These are phyloP conservation scores for Sarocladium brachiariae DNA, from an alignment of 2,329 filamentous ascomycete species.

Conservation along the genomic window DNA sequence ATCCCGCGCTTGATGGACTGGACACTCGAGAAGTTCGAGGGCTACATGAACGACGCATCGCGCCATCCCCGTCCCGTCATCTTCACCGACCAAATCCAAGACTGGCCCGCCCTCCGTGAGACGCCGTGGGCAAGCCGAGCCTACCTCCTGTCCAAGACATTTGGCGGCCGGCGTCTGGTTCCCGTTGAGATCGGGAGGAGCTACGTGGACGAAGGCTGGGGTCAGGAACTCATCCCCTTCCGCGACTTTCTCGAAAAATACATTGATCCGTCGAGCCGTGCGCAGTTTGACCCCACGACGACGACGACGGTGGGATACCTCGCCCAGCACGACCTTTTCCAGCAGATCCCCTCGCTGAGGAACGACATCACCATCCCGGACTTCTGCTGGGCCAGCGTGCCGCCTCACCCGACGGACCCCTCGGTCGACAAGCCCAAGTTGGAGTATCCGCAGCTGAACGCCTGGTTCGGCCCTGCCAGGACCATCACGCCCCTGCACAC, in stretches of 20 bases:
- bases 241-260: conserved; percentile 59
- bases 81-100: conserved; percentile 53
- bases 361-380: conserved; percentile 76
- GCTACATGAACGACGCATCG: conserved; percentile 44
- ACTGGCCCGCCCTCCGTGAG: conserved; percentile 70
- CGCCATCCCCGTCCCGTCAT: conserved; percentile 54
- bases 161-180: conserved; percentile 71
- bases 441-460: conserved; percentile 67
- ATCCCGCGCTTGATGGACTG: conserved; percentile 30
- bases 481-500: conserved; percentile 93
- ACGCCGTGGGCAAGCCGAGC: conserved; percentile 64
- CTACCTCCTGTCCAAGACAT: conserved; percentile 69
- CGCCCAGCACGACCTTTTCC: conserved; percentile 83
- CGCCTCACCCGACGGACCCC: conserved; percentile 39
- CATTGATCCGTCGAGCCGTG: conserved; percentile 34
- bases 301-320: conserved; percentile 59
- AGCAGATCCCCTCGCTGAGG: conserved; percentile 70
- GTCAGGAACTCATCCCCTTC: conserved; percentile 74
- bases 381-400: conserved; percentile 70
- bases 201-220: conserved; percentile 82
- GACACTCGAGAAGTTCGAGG: conserved; percentile 54
- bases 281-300: conserved; percentile 18
- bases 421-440: conserved; percentile 32
- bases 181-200: conserved; percentile 81
- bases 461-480: conserved; percentile 82